Percentiles rank a stretch among this genome's conserved stretches.
Evolutionary conservation across 306 rosid genomes (phyloP).

Genomic region (Prunus mongolica): DNA sequence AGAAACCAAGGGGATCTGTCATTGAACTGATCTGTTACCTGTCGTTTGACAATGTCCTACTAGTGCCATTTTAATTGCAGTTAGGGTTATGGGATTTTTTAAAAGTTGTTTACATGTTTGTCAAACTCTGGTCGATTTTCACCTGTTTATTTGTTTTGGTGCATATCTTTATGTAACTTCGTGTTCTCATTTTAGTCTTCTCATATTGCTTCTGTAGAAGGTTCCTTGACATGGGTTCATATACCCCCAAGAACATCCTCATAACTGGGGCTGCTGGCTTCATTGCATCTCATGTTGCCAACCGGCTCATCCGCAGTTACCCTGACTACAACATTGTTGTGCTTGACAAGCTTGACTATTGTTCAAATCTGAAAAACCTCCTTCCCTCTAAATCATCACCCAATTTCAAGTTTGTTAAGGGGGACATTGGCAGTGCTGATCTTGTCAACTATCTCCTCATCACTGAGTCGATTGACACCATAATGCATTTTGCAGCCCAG

Average conservation of each 20-base stretch:
- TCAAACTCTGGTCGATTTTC: background rate
- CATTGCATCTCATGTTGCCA: conserved; percentile 92
- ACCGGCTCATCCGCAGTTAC: conserved; percentile 72
- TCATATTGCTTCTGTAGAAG: conserved; percentile 25
- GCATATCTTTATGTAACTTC: background rate
- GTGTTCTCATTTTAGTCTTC: conserved; percentile 1
- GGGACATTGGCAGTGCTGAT: conserved; percentile 90
- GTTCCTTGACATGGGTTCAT: conserved; percentile 52
- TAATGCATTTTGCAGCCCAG: conserved; percentile 98
- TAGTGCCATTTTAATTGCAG: background rate
- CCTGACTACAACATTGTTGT: conserved; percentile 82
- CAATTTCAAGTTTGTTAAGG: conserved; percentile 88
- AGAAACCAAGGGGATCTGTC: background rate
- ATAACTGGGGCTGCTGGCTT: conserved; percentile 94
- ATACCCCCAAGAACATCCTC: conserved; percentile 85
- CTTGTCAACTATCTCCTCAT: conserved; percentile 88
- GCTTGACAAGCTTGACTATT: conserved; percentile 92
- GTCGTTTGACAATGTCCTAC: background rate
- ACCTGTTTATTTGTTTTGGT: background rate
- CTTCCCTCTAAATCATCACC: conserved; percentile 71
- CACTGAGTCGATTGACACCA: conserved; percentile 77
- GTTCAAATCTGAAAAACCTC: conserved; percentile 80
- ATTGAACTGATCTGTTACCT: background rate
- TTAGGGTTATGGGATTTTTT: background rate
- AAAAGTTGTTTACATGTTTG: background rate